Evolutionary conservation across 306 rosid species (phyloP).

Genomic region (Inga laurina): DNA sequence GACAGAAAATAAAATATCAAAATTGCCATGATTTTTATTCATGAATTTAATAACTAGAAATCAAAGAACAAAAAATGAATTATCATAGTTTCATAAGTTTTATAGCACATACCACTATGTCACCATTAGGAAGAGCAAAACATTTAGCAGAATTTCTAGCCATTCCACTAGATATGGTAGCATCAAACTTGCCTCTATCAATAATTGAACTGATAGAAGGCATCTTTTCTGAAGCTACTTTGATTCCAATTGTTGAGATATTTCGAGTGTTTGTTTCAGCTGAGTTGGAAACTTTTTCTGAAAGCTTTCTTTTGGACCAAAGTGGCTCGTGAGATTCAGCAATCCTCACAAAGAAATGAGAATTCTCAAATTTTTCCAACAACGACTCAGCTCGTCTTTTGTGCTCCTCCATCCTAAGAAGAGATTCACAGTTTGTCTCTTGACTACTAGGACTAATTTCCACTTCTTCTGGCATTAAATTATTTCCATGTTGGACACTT

Average conservation of each 20-base stretch:
- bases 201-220: slow-evolving; percentile 56
- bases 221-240: slow-evolving; percentile 37
- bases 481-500: slow-evolving; percentile 42
- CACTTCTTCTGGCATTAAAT: slow-evolving; percentile 41
- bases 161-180: slow-evolving; percentile 71
- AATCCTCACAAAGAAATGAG: slow-evolving; percentile 92
- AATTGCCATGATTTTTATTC: background rate
- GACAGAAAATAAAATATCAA: background rate
- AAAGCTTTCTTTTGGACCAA: slow-evolving; percentile 69
- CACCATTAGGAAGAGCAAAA: slow-evolving; percentile 85
- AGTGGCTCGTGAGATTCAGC: slow-evolving; percentile 73
- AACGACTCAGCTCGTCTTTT: slow-evolving; percentile 61
- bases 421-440: slow-evolving; percentile 48
- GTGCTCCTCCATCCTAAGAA: slow-evolving; percentile 68
- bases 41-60: background rate
- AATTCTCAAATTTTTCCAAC: slow-evolving; percentile 77
- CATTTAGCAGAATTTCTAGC: slow-evolving; percentile 82
- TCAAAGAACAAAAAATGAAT: background rate
- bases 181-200: slow-evolving; percentile 81
- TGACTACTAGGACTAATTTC: slow-evolving; percentile 37
- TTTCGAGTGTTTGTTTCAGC: slow-evolving; percentile 42
- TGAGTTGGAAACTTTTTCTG: slow-evolving; percentile 33
- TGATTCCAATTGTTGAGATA: slow-evolving; percentile 34
- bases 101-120: slow-evolving; percentile 85
- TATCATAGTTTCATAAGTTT: slow-evolving; percentile 36